Percentiles rank a stretch among this genome's conserved stretches.
Conservation (phyloP, 371 early-diverging fungal species). For the Phascolomyces articulosus region DNA sequence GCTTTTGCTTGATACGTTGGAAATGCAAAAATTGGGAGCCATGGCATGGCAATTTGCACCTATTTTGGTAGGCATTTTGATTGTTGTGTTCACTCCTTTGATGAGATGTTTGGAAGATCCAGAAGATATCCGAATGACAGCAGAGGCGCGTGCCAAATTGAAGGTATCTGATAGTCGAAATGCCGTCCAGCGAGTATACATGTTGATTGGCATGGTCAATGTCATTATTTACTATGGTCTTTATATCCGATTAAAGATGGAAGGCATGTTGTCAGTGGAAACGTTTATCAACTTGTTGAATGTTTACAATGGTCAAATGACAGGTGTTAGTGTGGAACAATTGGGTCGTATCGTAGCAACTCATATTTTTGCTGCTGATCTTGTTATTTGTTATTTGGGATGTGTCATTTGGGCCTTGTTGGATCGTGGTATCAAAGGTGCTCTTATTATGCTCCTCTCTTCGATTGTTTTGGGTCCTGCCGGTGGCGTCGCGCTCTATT, state of each 20-base stretch:
- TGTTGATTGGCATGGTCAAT: constrained; percentile 16
- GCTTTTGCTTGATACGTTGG: neutral
- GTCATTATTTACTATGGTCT: constrained; percentile 14
- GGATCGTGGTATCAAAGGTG: constrained; percentile 10
- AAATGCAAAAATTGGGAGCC: constrained; percentile 1
- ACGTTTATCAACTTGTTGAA: constrained; percentile 8
- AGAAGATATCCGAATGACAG: constrained; percentile 12
- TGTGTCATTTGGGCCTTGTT: constrained; percentile 10
- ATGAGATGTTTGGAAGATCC: constrained; percentile 9
- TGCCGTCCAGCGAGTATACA: constrained; percentile 19
- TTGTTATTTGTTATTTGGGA: neutral
- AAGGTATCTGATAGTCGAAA: constrained; percentile 15
- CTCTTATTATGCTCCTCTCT: neutral
- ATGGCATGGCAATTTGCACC: constrained; percentile 20
- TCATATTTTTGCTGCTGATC: constrained; percentile 13
- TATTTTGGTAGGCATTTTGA: constrained; percentile 1
- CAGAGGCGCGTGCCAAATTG: constrained; percentile 7
- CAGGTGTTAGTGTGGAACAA: constrained; percentile 2
- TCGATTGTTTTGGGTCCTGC: constrained; percentile 17
- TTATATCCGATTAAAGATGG: constrained; percentile 14
- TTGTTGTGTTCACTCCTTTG: neutral
- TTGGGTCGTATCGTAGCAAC: constrained; percentile 8
- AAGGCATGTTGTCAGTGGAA: constrained; percentile 1
- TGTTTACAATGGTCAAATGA: neutral
- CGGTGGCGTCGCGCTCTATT: constrained; percentile 15